These are phyloP conservation scores for Tolypocladium tundrense DNA, from an alignment of 2,329 filamentous ascomycete species.

Conservation along the genomic window DNA sequence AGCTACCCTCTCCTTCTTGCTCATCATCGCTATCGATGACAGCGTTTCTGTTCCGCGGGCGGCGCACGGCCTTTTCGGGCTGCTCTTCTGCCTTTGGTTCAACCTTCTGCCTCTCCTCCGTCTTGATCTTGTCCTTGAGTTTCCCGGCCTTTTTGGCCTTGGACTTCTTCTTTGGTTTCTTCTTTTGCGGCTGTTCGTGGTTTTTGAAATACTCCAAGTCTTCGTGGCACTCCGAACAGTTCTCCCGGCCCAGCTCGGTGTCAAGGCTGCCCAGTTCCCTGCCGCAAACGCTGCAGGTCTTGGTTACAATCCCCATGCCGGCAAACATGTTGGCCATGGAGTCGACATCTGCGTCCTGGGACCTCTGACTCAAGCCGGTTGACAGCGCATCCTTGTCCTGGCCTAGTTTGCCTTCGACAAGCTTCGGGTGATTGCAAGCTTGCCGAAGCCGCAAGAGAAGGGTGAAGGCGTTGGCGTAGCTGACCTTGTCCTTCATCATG, in stretches of 20 bases:
- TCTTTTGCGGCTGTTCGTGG: conserved; percentile 25
- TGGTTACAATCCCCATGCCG: conserved; percentile 66
- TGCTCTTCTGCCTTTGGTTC: conserved; percentile 11
- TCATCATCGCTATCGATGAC: conserved; percentile 59
- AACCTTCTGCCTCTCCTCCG: conserved; percentile 6
- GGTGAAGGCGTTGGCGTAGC: conserved; percentile 90
- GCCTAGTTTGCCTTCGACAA: conserved; percentile 75
- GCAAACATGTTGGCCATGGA: conserved; percentile 79
- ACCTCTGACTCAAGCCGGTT: conserved; percentile 46
- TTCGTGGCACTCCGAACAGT: conserved; percentile 63
- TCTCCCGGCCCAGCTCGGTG: conserved; percentile 27
- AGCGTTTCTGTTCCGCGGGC: conserved; percentile 40
- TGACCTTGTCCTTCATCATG: conserved; percentile 77
- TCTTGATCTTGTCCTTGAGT: conserved; percentile 10
- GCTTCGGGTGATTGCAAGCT: conserved; percentile 85
- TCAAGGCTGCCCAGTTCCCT: conserved; percentile 48
- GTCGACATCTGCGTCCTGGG: conserved; percentile 59
- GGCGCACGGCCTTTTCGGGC: conserved; percentile 14
- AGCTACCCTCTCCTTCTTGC: conserved; percentile 63
- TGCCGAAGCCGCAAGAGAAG: conserved; percentile 84
- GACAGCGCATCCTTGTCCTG: conserved; percentile 80
- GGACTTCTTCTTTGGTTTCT: conserved; percentile 19
- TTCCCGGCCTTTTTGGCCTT: conserved; percentile 2
- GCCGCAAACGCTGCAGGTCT: conserved; percentile 78
- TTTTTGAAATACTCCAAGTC: conserved; percentile 58